Base-by-base conservation (phyloP, 108 stramenopile genomes). In the Seminavis robusta region DNA sequence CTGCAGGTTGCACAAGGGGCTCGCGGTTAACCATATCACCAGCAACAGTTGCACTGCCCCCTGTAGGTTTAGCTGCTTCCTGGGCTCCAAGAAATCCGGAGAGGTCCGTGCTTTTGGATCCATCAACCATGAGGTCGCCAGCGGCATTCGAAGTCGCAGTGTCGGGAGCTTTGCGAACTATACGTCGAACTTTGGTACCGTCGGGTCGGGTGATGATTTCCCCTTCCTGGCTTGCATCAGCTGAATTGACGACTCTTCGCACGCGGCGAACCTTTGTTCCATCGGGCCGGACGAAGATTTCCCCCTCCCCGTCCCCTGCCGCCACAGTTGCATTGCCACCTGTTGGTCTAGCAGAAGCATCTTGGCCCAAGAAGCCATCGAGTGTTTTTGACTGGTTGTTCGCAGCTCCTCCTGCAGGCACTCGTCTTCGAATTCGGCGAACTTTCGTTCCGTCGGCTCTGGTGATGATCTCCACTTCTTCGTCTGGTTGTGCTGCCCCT, bases 241-340 rank as follows among this genome's bases (percentile, higher is more conserved):
- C 23, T 6, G 20, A 23, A 48, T 48, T 28, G 3, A 48, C 26
- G 5, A 48, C 24, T 10, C 50, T 51, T 17, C 47, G 19, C 10
- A 77, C 49, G 30, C 76, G 52, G 36, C 76, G 59, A 9, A 77
- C 76, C 45, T 77, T 77, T 29, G 51, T 77, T 7, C 76, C 76
- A 47, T 77, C 76, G 19, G 76, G 61, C 62, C 69, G 29, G 21
- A 71, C 59, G 47, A 53, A 67, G 19, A 77, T 63, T 53, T 77
- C 76, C 13, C 52, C 58, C 28, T 69, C 47, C 15, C 60, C 42
- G 8, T 59, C 55, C 11, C 19, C 40, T 9, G 53, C 19, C 9
- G 17, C n/a, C 27, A 7, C 19, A 11, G 34, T 11, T 11, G 36
- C 19, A n/a, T 10, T 16, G 5, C 19, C 37, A 7, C 52, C 52